These are phyloP conservation scores for Acmispon strigosus DNA, from an alignment of 306 rosid genomes.

Conservation along the genomic window DNA sequence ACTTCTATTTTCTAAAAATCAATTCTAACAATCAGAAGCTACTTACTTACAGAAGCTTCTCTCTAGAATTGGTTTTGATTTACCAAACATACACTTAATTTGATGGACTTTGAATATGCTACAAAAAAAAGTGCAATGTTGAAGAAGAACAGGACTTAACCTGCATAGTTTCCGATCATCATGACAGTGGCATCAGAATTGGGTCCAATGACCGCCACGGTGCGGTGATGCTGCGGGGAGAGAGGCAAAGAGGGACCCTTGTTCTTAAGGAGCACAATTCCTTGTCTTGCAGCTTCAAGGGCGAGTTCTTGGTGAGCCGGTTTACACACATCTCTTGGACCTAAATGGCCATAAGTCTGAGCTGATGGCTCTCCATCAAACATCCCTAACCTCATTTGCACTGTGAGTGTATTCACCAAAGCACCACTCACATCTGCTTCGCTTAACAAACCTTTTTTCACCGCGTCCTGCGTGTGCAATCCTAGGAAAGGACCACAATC, in stretches of 20 bases:
- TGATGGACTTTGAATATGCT: not conserved
- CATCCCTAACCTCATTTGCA: conserved; percentile 94
- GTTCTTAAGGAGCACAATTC: conserved; percentile 83
- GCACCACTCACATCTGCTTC: conserved; percentile 54
- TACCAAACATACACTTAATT: too few relatives aligned
- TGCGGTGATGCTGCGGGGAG: conserved; percentile 41
- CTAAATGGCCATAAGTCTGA: conserved; percentile 51
- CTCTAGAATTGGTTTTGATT: too few relatives aligned
- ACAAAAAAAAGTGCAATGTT: not conserved
- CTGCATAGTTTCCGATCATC: conserved; percentile 90
- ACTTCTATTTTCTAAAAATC: too few relatives aligned
- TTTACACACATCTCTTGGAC: conserved; percentile 76
- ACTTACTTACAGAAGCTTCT: too few relatives aligned
- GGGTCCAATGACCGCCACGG: conserved; percentile 83
- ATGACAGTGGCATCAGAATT: conserved; percentile 60
- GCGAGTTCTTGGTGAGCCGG: conserved; percentile 67
- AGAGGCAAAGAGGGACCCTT: conserved; percentile 52
- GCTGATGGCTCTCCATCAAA: conserved; percentile 65
- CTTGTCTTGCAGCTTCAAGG: conserved; percentile 72
- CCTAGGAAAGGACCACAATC: conserved; percentile 88
- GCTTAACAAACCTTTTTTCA: conserved; percentile 52
- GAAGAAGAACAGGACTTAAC: conserved; percentile 25
- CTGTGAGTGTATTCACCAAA: conserved; percentile 50
- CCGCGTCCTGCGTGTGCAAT: conserved; percentile 58
- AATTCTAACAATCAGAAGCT: too few relatives aligned